These are phyloP conservation scores for Sonneratia caseolaris DNA, from an alignment of 345 rosid genomes.

Conservation along the genomic window DNA sequence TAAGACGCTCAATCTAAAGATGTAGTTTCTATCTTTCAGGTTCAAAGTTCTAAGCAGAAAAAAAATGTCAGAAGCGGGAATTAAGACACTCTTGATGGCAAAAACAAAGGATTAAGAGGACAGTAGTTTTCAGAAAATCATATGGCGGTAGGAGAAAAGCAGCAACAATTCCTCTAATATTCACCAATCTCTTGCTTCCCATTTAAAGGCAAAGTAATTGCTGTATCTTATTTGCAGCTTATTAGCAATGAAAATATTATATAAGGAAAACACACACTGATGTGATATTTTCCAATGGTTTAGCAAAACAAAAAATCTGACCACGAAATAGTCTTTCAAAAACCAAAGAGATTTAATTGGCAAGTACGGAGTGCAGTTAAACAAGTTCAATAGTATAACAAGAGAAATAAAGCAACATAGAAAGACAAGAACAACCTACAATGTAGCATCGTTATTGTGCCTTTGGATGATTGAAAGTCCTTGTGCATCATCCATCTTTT, in stretches of 20 bases:
- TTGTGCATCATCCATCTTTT: constrained; percentile 84
- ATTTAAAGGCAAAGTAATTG: neutral
- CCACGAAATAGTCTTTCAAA: neutral
- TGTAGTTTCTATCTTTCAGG: neutral
- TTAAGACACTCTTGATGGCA: neutral
- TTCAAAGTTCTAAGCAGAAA: neutral
- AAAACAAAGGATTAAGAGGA: neutral
- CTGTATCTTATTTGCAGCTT: neutral
- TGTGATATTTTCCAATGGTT: too few relatives aligned
- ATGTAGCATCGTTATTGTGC: constrained; percentile 48
- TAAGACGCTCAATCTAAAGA: neutral
- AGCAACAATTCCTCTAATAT: too few relatives aligned
- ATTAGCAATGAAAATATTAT: neutral
- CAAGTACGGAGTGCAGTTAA: neutral
- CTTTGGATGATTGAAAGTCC: constrained; percentile 69
- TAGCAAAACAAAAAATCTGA: neutral
- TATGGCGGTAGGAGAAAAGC: neutral
- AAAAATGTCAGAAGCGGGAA: neutral
- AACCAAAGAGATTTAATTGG: neutral
- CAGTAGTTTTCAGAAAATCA: neutral
- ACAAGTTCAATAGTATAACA: neutral
- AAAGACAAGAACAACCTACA: constrained; percentile 60
- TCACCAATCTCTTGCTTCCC: neutral
- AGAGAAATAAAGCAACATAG: constrained; percentile 11
- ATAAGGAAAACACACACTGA: neutral